phyloP scores from a whole-genome alignment of 2,329 filamentous ascomycete genomes.

The Colletotrichum spinosum region DNA sequence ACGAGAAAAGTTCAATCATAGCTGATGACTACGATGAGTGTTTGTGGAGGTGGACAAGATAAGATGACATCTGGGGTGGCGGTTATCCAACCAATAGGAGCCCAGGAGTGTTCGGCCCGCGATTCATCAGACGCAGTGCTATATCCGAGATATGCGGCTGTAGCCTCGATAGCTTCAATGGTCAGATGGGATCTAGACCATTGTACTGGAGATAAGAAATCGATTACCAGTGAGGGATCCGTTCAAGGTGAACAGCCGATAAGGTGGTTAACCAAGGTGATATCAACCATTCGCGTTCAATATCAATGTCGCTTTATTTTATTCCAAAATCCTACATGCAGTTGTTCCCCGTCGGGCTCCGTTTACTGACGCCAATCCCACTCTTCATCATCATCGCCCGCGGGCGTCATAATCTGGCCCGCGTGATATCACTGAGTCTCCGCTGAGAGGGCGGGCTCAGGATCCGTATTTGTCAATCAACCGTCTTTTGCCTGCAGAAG shows the following conservation, averaged over 20 bases:
- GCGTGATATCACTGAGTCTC: slow-evolving; percentile 22
- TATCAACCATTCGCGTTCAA: no score
- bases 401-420: slow-evolving; percentile 24
- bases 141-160: neutral
- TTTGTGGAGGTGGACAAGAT: no score
- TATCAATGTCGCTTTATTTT: no score
- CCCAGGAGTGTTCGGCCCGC: neutral
- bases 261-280: no score
- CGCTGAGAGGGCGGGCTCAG: slow-evolving; percentile 35
- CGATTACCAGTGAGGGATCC: no score
- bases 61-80: no score
- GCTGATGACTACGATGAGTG: no score
- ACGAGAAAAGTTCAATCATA: no score
- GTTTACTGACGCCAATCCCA: neutral
- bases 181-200: neutral
- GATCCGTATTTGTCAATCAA: slow-evolving; percentile 33
- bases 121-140: neutral
- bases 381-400: neutral
- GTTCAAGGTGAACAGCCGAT: no score
- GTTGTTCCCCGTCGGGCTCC: neutral
- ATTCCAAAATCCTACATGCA: neutral
- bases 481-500: slow-evolving; percentile 53
- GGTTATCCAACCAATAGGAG: no score
- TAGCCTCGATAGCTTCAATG: no score
- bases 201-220: no score